Base-by-base conservation (phyloP, 805 yeast species). In the Teunomyces aglyptinius region DNA sequence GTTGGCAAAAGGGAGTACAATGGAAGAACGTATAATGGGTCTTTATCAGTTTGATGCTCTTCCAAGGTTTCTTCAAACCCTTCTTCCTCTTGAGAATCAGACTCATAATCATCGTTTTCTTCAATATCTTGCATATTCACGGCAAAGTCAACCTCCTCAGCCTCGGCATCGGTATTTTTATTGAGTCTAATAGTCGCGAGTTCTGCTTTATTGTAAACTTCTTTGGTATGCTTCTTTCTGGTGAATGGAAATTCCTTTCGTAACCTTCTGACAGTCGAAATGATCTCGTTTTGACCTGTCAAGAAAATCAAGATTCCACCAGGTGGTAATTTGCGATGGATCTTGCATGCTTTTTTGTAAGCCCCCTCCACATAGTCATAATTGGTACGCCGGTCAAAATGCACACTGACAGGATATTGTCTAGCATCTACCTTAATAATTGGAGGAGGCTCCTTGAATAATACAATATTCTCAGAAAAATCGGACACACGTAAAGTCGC, bases 401-500 rank as follows among this genome's bases (percentile, higher is more conserved):
- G 99, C 11, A 86, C 76, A 6, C 96, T 81, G 0, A 94, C 98
- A 0, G 99, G 97, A 59, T 78, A 90, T 61, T 92, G 98, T 64
- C 99, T 81, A 0, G 98, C 96, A 44, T 87, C 92, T 11, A 94
- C 90, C 54, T 85, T 85, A 31, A 95, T 68, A 29, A 95, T 80
- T 2, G 99, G 99, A 1, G 99, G 99, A 0, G 87, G 83, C 0
- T 59, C 56, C 13, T 74, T 65, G 58, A 95, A 94, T 27, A 95
- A 70, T 1, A 75, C 67, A 12, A 66, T 61, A 63, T 94, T 94
- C 57, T 90, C 96, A 44, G 96, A 82, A 60, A 94, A 94, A 64
- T 94, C 99, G 12, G 92, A 70, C 0, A 94, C 98, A 57, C 98
- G 76, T 49, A 94, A 75, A 0, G 99, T 94, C 13, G 99, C 99